Base-by-base conservation (phyloP, 176 grass and related monocot species). In the Juncus inflexus region DNA sequence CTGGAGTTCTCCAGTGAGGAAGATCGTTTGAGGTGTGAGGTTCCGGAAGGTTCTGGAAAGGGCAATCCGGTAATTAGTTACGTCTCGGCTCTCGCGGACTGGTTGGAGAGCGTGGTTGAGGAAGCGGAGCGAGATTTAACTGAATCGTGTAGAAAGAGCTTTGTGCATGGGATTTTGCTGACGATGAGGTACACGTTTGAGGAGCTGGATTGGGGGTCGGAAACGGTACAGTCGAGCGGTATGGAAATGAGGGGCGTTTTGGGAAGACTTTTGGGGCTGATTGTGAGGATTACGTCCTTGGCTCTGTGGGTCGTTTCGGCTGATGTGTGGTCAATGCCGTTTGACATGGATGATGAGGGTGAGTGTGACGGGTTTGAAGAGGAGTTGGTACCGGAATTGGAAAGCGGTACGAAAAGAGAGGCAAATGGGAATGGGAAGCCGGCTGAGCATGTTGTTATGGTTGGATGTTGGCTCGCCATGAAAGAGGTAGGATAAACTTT, bases 391-490 rank as follows among this genome's bases (percentile, higher is more conserved):
- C 64, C 50, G 64, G 81, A 74, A 83, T 62, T 54, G 57, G 35
- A 86, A 37, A 77, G 63, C 15, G 76, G 76, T 52, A 12, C 16
- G 67, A 81, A 77, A 79, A 69, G 75, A 58, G 79, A 15, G 15
- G 73, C 72, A 76, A 86, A 79, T 77, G 73, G 77, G 76, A 86
- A 79, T 76, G 65, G 49, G 36, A 97, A 80, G 82, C 82, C 77
- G 13, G 72, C 82, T 0, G 85, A 97, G 54, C 85, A 91, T 74
- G 71, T 89, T 86, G 83, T 97, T 75, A 97, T 97, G 94, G 85
- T 97, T 72, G 87, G 94, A 63, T 97, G 87, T 35, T 91, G 94
- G 94, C 88, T 97, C 79, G 94, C 87, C 64, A 91, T 97, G 92
- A 97, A 97, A 73, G 92, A 97, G 92, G 92, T 91, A 84, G 19